These are phyloP conservation scores for Ramaria sp. DNA, from an alignment of 768 basidiomycete species.

Conservation along the genomic window DNA sequence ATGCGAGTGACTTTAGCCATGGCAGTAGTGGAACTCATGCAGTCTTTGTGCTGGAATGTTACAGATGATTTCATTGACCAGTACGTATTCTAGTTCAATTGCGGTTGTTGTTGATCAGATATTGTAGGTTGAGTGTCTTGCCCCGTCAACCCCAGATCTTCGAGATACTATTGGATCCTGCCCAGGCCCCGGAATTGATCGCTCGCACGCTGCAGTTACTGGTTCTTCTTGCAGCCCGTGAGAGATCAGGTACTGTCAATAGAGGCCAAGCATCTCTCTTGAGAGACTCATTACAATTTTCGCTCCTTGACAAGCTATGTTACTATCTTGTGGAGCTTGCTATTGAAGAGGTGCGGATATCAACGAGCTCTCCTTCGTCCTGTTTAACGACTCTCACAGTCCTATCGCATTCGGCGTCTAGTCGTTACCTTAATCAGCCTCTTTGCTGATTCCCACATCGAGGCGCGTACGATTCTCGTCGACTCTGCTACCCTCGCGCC, in stretches of 20 bases:
- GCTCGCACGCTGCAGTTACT: slow-evolving; percentile 39
- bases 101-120: background rate
- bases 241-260: slow-evolving; percentile 17
- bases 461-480: slow-evolving; percentile 27
- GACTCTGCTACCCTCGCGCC: slow-evolving; percentile 52
- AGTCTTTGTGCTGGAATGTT: slow-evolving; percentile 40
- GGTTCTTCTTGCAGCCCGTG: slow-evolving; percentile 44
- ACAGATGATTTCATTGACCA: slow-evolving; percentile 31
- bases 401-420: background rate
- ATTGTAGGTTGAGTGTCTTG: background rate
- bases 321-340: slow-evolving; percentile 6
- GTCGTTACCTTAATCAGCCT: slow-evolving; percentile 32
- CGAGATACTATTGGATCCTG: slow-evolving; percentile 35
- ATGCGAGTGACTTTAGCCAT: slow-evolving; percentile 22
- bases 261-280: background rate
- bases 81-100: slow-evolving; percentile 16
- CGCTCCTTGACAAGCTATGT: slow-evolving; percentile 9
- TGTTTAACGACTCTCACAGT: background rate
- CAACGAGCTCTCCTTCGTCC: background rate
- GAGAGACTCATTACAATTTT: background rate
- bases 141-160: slow-evolving; percentile 14
- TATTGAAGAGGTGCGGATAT: background rate
- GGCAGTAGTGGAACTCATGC: slow-evolving; percentile 38
- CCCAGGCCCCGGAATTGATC: slow-evolving; percentile 44
- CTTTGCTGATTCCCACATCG: slow-evolving; percentile 28